Conservation (phyloP, 2,329 filamentous ascomycete genomes). For the Fusarium phyllophilum region DNA sequence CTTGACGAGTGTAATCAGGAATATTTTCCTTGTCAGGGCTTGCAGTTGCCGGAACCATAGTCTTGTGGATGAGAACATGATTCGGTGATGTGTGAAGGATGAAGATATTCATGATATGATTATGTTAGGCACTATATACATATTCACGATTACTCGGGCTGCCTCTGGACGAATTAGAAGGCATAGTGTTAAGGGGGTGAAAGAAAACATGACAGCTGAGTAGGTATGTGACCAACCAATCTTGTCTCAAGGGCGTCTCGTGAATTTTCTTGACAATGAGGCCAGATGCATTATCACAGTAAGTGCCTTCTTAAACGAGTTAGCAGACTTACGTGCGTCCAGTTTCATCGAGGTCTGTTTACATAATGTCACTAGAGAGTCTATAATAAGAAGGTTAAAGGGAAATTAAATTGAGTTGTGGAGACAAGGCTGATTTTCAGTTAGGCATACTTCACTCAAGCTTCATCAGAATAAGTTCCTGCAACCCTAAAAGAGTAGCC, state of each 20-base stretch:
- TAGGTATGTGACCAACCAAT: neutral
- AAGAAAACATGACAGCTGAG: neutral
- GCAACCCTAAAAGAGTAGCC: neutral
- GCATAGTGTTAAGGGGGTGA: neutral
- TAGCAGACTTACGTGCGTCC: neutral
- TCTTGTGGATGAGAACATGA: slow-evolving; percentile 1
- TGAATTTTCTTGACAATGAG: neutral
- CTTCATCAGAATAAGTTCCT: neutral
- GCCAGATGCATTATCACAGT: neutral
- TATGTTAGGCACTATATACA: neutral
- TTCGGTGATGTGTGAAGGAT: neutral
- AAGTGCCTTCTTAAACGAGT: neutral
- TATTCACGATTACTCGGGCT: neutral
- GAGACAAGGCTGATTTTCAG: neutral
- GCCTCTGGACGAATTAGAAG: neutral
- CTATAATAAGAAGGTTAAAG: slow-evolving; percentile 1
- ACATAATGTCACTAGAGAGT: neutral
- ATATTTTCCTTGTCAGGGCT: slow-evolving; percentile 7
- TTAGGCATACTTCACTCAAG: neutral
- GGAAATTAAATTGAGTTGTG: neutral
- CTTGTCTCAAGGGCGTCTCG: neutral
- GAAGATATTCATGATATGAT: neutral
- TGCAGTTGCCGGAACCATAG: slow-evolving; percentile 2
- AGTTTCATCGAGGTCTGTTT: neutral
- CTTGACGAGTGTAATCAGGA: neutral